These are phyloP conservation scores for Lasiosphaeria hispida DNA, from an alignment of 495 filamentous ascomycete species.

Conservation along the genomic window DNA sequence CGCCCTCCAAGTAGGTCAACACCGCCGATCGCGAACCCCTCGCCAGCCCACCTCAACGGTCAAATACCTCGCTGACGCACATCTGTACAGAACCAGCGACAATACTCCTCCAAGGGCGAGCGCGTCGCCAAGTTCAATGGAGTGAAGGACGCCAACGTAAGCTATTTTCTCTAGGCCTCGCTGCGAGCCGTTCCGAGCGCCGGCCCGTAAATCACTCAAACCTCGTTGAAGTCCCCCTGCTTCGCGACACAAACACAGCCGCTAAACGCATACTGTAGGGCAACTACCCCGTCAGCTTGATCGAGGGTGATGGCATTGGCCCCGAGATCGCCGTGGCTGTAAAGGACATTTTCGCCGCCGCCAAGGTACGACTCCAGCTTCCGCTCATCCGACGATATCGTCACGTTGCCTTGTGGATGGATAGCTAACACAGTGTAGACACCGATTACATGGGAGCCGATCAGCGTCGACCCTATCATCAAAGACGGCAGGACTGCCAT, in stretches of 20 bases:
- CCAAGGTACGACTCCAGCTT: constrained; percentile 61
- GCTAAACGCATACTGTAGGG: constrained; percentile 55
- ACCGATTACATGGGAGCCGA: constrained; percentile 93
- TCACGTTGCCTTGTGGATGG: neutral
- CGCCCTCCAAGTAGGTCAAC: constrained; percentile 44
- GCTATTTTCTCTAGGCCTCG: constrained; percentile 26
- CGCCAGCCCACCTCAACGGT: constrained; percentile 8
- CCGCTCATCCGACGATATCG: constrained; percentile 23
- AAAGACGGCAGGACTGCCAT: constrained; percentile 94
- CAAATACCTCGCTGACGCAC: constrained; percentile 13
- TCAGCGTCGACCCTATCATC: constrained; percentile 88
- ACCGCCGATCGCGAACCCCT: constrained; percentile 14
- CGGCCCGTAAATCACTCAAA: constrained; percentile 48
- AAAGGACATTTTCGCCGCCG: constrained; percentile 95
- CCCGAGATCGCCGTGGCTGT: constrained; percentile 96
- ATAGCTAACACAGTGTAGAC: constrained; percentile 50
- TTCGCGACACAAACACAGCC: constrained; percentile 1
- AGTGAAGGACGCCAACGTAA: constrained; percentile 81
- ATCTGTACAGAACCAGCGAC: constrained; percentile 41
- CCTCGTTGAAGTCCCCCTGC: neutral
- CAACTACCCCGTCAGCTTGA: constrained; percentile 91
- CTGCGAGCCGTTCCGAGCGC: constrained; percentile 9
- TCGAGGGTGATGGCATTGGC: constrained; percentile 98
- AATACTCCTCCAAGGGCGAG: constrained; percentile 56
- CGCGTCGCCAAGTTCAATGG: constrained; percentile 87